phyloP scores from a whole-genome alignment of 352 stramenopile species.

The Phytophthora quininea region DNA sequence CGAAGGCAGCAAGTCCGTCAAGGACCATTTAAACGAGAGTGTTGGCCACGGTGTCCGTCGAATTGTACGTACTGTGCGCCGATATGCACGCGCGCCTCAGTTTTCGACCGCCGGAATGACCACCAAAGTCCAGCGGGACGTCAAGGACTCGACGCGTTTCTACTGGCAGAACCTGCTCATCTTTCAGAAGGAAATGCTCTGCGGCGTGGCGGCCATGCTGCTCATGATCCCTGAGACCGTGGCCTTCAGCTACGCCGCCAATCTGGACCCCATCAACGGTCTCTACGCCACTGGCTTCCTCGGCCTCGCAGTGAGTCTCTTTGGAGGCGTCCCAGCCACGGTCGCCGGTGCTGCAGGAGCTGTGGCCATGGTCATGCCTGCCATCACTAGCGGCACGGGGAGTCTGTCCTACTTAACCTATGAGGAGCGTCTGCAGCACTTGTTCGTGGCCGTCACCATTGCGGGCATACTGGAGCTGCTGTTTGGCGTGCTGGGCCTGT shows the following conservation, averaged over 20 bases:
- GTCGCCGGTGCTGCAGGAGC: constrained; percentile 90
- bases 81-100: constrained; percentile 4
- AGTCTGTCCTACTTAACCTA: constrained; percentile 63
- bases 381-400: constrained; percentile 65
- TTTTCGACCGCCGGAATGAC: constrained; percentile 17
- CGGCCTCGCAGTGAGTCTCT: constrained; percentile 84
- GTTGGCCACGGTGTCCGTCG: constrained; percentile 31
- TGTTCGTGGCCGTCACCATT: constrained; percentile 89
- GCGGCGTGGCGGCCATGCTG: constrained; percentile 90
- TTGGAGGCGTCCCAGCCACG: constrained; percentile 90
- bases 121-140: constrained; percentile 30
- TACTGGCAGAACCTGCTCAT: constrained; percentile 60
- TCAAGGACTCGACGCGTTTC: constrained; percentile 42
- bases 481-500: constrained; percentile 82
- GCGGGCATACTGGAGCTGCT: constrained; percentile 87
- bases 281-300: constrained; percentile 93
- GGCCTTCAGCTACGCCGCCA: constrained; percentile 93
- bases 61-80: constrained; percentile 21
- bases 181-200: constrained; percentile 81
- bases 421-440: constrained; percentile 77
- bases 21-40: constrained; percentile 36
- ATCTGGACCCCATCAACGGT: constrained; percentile 86
- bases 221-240: constrained; percentile 94
- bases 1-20: constrained; percentile 15
- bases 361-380: constrained; percentile 91